Evolutionary conservation across 306 rosid genomes (phyloP).

Genomic region (Chamaecrista fasciculata): DNA sequence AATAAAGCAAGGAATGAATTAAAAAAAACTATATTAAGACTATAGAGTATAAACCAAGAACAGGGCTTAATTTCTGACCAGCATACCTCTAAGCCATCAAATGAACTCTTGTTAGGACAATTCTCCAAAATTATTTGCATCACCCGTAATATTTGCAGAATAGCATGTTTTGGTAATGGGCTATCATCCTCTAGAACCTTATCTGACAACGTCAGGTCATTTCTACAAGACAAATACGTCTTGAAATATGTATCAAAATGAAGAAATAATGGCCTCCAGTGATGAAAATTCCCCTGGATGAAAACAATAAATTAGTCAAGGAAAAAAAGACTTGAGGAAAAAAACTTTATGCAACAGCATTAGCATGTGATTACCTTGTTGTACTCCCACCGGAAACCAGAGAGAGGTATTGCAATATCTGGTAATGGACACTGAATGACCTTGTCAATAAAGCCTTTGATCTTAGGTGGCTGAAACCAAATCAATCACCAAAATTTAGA

Average conservation of each 20-base stretch:
- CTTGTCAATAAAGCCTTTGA: constrained; percentile 83
- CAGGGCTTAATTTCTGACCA: constrained; percentile 13
- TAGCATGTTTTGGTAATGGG: constrained; percentile 82
- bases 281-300: constrained; percentile 90
- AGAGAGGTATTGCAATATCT: constrained; percentile 91
- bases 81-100: constrained; percentile 94
- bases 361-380: constrained; percentile 57
- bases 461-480: constrained; percentile 81
- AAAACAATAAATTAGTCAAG: constrained; percentile 31
- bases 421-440: constrained; percentile 92
- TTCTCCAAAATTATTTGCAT: constrained; percentile 90
- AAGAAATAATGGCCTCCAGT: constrained; percentile 91
- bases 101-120: constrained; percentile 86
- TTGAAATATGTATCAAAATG: constrained; percentile 96
- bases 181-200: constrained; percentile 75
- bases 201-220: constrained; percentile 83
- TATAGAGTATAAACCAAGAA: constrained; percentile 7
- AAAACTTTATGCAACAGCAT: constrained; percentile 19
- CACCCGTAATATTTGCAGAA: constrained; percentile 88
- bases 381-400: constrained; percentile 94
- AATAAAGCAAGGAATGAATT: not conserved
- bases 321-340: not conserved
- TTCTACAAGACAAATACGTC: constrained; percentile 75
- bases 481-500: constrained; percentile 37
- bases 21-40: not conserved